phyloP scores from a whole-genome alignment of 2,329 filamentous ascomycete species.

The Colletotrichum nymphaeae region DNA sequence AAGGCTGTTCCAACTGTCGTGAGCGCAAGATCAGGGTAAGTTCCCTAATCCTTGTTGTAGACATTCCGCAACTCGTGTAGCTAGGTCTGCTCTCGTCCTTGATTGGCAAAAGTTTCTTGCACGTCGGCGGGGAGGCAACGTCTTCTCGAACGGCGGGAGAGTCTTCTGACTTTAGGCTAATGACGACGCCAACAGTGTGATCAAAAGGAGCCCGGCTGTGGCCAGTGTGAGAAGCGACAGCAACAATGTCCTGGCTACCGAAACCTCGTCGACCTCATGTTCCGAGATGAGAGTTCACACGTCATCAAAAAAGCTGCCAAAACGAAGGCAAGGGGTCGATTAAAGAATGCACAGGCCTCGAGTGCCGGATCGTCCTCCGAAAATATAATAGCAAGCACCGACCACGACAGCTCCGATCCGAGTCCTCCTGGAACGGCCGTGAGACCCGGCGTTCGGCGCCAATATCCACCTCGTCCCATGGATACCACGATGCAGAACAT shows the following conservation, averaged over 20 bases:
- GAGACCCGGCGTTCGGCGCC: neutral
- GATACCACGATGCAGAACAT: slow-evolving; percentile 36
- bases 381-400: neutral
- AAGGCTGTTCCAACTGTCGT: slow-evolving; percentile 66
- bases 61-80: neutral
- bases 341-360: slow-evolving; percentile 39
- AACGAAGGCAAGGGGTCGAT: slow-evolving; percentile 48
- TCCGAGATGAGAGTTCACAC: slow-evolving; percentile 66
- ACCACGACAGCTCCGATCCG: slow-evolving; percentile 8
- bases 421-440: neutral
- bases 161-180: slow-evolving; percentile 12
- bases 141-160: neutral
- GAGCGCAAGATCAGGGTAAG: slow-evolving; percentile 67
- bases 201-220: slow-evolving; percentile 61
- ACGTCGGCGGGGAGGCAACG: neutral
- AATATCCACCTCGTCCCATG: slow-evolving; percentile 10
- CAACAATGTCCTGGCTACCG: slow-evolving; percentile 66
- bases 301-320: slow-evolving; percentile 61
- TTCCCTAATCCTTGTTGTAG: slow-evolving; percentile 32
- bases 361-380: neutral
- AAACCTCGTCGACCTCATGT: slow-evolving; percentile 67
- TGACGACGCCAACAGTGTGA: slow-evolving; percentile 57
- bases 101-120: neutral
- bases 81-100: neutral
- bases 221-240: slow-evolving; percentile 65